phyloP scores from a whole-genome alignment of 345 rosid genomes.

The Boechera retrofracta region DNA sequence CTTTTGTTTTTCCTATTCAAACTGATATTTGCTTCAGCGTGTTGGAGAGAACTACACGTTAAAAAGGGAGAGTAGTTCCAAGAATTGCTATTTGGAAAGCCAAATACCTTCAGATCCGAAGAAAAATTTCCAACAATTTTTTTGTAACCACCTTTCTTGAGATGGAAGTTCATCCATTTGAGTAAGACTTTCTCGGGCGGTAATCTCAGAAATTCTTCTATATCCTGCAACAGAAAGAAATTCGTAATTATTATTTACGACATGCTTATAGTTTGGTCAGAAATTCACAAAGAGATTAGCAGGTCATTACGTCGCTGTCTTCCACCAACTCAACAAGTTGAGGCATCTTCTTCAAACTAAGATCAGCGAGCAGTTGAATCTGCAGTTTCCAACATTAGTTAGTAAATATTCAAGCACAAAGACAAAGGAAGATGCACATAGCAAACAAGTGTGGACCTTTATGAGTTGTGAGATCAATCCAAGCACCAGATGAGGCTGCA shows the following conservation, averaged over 20 bases:
- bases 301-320: slow-evolving; percentile 63
- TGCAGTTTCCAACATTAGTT: slow-evolving; percentile 44
- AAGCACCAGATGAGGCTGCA: slow-evolving; percentile 94
- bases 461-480: slow-evolving; percentile 96
- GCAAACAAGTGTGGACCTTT: slow-evolving; percentile 59
- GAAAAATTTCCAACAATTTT: slow-evolving; percentile 83
- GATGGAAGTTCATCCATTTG: slow-evolving; percentile 96
- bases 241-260: background rate
- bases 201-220: slow-evolving; percentile 87
- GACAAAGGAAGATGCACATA: background rate
- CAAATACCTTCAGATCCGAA: slow-evolving; percentile 80
- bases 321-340: slow-evolving; percentile 94
- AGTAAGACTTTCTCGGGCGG: slow-evolving; percentile 90
- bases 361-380: slow-evolving; percentile 93
- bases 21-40: slow-evolving; percentile 8
- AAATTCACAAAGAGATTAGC: slow-evolving; percentile 22
- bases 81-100: slow-evolving; percentile 21
- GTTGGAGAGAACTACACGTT: background rate
- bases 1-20: slow-evolving; percentile 3
- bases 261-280: slow-evolving; percentile 14
- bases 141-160: slow-evolving; percentile 88
- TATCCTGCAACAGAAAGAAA: slow-evolving; percentile 57
- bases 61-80: background rate
- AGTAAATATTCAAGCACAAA: slow-evolving; percentile 17
- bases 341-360: slow-evolving; percentile 94